Conservation (phyloP, 2,329 filamentous ascomycete species). For the Sordariomycetes sp. region DNA sequence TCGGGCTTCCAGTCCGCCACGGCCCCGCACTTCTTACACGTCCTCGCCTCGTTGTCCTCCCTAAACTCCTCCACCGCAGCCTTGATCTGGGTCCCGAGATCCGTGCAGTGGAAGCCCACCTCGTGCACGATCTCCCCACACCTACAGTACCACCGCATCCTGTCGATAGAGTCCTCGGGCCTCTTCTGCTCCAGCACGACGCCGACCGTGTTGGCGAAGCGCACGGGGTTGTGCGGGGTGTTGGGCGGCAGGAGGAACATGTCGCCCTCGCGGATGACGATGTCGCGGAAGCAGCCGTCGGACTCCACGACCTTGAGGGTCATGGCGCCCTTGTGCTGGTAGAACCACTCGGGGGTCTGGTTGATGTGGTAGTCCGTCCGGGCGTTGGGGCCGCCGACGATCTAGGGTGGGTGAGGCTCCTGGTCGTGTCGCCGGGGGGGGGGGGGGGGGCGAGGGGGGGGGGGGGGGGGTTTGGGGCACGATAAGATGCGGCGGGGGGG, state of each 20-base stretch:
- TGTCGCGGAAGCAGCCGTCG: conserved; percentile 56
- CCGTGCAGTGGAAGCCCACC: conserved; percentile 73
- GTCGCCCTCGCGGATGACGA: conserved; percentile 83
- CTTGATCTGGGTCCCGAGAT: conserved; percentile 92
- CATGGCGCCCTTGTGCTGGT: conserved; percentile 90
- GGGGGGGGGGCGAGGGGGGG: background rate
- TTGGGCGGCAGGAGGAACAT: conserved; percentile 90
- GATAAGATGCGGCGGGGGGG: too few species aligned
- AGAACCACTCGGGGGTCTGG: conserved; percentile 93
- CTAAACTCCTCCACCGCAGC: conserved; percentile 75
- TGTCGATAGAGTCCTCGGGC: conserved; percentile 56
- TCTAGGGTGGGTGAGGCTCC: conserved; percentile 26
- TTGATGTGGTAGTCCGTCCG: conserved; percentile 99
- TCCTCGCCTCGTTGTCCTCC: conserved; percentile 51
- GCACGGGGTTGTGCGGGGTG: conserved; percentile 90
- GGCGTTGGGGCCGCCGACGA: conserved; percentile 91
- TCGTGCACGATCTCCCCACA: conserved; percentile 72
- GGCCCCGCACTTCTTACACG: conserved; percentile 62
- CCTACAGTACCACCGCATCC: conserved; percentile 82
- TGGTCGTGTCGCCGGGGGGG: background rate
- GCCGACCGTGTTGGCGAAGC: conserved; percentile 88
- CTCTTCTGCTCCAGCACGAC: conserved; percentile 81
- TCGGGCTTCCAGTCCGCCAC: conserved; percentile 60
- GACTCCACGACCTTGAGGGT: conserved; percentile 76
- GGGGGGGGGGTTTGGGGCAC: too few species aligned